Conservation (phyloP, 352 stramenopile species). For the Phytophthora pluvialis region DNA sequence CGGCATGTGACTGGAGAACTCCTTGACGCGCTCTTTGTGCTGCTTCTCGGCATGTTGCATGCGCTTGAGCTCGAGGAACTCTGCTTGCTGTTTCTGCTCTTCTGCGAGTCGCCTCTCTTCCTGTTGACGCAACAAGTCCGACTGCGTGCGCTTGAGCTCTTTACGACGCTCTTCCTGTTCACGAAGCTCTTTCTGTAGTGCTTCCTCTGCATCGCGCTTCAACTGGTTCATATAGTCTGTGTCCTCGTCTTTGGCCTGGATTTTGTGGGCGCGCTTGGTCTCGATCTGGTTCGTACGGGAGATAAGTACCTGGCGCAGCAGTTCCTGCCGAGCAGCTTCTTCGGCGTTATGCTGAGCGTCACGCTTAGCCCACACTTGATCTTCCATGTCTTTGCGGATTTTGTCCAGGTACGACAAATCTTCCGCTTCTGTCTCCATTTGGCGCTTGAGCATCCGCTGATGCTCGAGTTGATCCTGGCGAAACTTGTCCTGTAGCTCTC, state of each 20-base stretch:
- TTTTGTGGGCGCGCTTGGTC: slow-evolving; percentile 47
- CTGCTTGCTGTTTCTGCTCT: slow-evolving; percentile 66
- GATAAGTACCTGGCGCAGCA: slow-evolving; percentile 72
- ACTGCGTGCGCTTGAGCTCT: slow-evolving; percentile 75
- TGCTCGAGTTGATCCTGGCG: slow-evolving; percentile 79
- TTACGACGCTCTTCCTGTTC: slow-evolving; percentile 69
- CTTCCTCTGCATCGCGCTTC: slow-evolving; percentile 74
- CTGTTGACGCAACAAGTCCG: slow-evolving; percentile 64
- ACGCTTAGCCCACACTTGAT: slow-evolving; percentile 76
- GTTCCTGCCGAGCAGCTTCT: slow-evolving; percentile 71
- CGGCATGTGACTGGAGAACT: slow-evolving; percentile 57
- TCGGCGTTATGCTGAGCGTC: slow-evolving; percentile 77
- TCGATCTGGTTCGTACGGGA: slow-evolving; percentile 65
- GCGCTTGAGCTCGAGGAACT: slow-evolving; percentile 81
- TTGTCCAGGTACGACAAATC: slow-evolving; percentile 70
- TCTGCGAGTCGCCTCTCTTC: slow-evolving; percentile 55
- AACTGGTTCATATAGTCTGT: slow-evolving; percentile 67
- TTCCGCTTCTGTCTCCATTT: slow-evolving; percentile 80
- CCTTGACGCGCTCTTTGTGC: slow-evolving; percentile 68
- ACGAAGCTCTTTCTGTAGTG: slow-evolving; percentile 78
- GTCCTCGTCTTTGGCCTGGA: slow-evolving; percentile 54
- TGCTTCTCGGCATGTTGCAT: slow-evolving; percentile 81
- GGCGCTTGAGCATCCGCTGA: slow-evolving; percentile 70
- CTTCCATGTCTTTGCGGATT: slow-evolving; percentile 84
- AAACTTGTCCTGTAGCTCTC: slow-evolving; percentile 68